A percentile compares a stretch with the other conserved stretches of the same genome.
phyloP scores from a whole-genome alignment of 1,284 basidiomycete species.

The Ustanciosporium gigantosporum region DNA sequence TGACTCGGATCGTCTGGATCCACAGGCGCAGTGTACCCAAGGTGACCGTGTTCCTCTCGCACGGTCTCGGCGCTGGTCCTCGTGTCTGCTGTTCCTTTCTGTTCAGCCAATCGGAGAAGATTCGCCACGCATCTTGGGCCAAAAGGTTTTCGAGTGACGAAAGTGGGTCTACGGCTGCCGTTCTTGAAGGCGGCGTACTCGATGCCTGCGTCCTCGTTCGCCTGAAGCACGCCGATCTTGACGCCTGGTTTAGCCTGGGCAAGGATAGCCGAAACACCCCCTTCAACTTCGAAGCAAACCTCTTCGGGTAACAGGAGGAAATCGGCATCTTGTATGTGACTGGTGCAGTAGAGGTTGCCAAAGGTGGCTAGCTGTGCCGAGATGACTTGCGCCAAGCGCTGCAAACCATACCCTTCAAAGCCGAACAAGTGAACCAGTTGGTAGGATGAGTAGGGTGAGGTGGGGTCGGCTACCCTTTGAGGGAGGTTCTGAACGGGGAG shows the following conservation, averaged over 20 bases:
- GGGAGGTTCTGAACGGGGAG: slow-evolving; percentile 34
- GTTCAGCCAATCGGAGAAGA: slow-evolving; percentile 29
- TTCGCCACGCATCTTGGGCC: slow-evolving; percentile 34
- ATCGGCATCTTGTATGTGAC: slow-evolving; percentile 35
- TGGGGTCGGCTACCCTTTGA: slow-evolving; percentile 4
- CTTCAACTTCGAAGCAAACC: slow-evolving; percentile 19
- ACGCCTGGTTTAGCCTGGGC: slow-evolving; percentile 31
- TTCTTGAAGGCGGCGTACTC: slow-evolving; percentile 33
- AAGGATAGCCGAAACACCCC: slow-evolving; percentile 32
- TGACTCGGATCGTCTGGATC: slow-evolving; percentile 8
- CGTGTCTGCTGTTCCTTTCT: slow-evolving; percentile 8
- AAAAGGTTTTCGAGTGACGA: slow-evolving; percentile 47
- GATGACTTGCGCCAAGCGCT: slow-evolving; percentile 39
- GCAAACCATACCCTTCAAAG: slow-evolving; percentile 40
- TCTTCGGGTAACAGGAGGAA: slow-evolving; percentile 42
- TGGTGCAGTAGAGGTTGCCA: slow-evolving; percentile 44
- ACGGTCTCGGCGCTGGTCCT: slow-evolving; percentile 4
- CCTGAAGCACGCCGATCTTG: slow-evolving; percentile 46
- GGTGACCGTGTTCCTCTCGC: slow-evolving; percentile 15
- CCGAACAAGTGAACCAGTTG: slow-evolving; percentile 41
- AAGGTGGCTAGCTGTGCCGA: slow-evolving; percentile 41
- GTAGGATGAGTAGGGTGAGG: slow-evolving; percentile 13
- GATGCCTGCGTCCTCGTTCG: slow-evolving; percentile 37
- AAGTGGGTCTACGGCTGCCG: slow-evolving; percentile 24
- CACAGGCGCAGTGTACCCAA: slow-evolving; percentile 20